These are phyloP conservation scores for Gonapodya sp. DNA, from an alignment of 192 early-diverging fungal genomes.

Conservation along the genomic window DNA sequence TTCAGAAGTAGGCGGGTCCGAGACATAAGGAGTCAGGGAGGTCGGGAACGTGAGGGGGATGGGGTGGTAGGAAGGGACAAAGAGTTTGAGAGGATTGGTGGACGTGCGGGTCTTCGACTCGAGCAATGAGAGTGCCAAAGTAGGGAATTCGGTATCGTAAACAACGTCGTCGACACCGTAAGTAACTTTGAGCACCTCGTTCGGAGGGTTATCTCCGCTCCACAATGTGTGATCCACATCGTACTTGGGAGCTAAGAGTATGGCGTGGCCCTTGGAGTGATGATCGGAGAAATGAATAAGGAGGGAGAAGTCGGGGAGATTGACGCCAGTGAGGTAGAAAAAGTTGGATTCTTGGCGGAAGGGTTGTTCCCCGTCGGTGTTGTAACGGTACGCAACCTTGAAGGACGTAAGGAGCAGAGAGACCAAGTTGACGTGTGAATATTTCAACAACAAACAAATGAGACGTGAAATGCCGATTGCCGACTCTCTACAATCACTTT, in stretches of 20 bases:
- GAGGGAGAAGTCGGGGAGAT: conserved; percentile 61
- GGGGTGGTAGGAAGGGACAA: conserved; percentile 19
- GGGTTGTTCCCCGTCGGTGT: conserved; percentile 68
- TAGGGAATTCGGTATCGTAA: conserved; percentile 42
- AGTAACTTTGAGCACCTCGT: conserved; percentile 33
- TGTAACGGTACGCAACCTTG: conserved; percentile 31
- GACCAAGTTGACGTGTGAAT: too few species aligned
- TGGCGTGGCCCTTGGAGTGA: conserved; percentile 35
- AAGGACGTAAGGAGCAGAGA: conserved; percentile 27
- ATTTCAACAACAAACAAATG: too few species aligned
- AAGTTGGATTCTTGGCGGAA: conserved; percentile 87
- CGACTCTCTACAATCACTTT: too few species aligned
- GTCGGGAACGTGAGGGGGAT: background rate
- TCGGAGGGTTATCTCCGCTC: conserved; percentile 59
- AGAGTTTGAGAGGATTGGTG: conserved; percentile 29
- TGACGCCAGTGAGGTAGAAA: conserved; percentile 72
- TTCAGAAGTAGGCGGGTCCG: background rate
- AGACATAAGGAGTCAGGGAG: conserved; percentile 8
- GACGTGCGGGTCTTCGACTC: too few species aligned
- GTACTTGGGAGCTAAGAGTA: conserved; percentile 58
- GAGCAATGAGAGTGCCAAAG: conserved; percentile 21
- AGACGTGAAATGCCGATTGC: too few species aligned
- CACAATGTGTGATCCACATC: conserved; percentile 64
- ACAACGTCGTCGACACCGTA: conserved; percentile 66
- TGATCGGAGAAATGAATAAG: conserved; percentile 70